phyloP scores from a whole-genome alignment of 148 eudicot species.

The Vaccinium darrowii region DNA sequence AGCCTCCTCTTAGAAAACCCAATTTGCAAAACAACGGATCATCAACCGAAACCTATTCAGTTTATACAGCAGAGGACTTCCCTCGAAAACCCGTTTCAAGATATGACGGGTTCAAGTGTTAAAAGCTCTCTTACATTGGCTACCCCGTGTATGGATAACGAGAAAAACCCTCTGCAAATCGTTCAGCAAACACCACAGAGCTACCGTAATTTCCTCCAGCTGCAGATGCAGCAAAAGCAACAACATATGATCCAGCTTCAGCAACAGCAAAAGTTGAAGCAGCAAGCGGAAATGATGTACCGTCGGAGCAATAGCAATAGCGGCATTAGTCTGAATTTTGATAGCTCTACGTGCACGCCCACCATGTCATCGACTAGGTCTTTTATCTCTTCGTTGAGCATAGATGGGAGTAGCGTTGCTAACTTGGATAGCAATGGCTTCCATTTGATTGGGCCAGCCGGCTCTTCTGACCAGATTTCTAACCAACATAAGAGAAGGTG shows the following conservation, averaged over 20 bases:
- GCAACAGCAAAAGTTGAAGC: conserved; percentile 53
- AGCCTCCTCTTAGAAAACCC: conserved; percentile 43
- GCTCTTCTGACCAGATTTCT: conserved; percentile 53
- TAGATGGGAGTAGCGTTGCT: conserved; percentile 73
- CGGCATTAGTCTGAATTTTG: conserved; percentile 71
- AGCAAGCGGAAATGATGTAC: conserved; percentile 64
- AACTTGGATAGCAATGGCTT: conserved; percentile 60
- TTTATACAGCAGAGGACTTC: conserved; percentile 36
- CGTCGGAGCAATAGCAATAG: conserved; percentile 45
- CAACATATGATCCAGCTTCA: conserved; percentile 36
- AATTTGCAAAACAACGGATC: conserved; percentile 23
- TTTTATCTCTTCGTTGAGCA: conserved; percentile 76
- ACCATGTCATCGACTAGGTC: conserved; percentile 81
- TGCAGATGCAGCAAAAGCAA: conserved; percentile 33
- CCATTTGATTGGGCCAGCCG: conserved; percentile 50
- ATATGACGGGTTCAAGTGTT: conserved; percentile 42
- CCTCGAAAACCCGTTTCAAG: conserved; percentile 35
- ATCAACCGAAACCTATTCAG: conserved; percentile 43
- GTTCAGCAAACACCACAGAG: conserved; percentile 32
- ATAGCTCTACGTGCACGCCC: conserved; percentile 58
- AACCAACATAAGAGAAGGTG: conserved; percentile 64
- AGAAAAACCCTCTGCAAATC: conserved; percentile 52
- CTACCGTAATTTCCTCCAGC: conserved; percentile 28
- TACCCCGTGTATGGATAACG: conserved; percentile 49
- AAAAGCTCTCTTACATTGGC: conserved; percentile 57